phyloP scores from a whole-genome alignment of 495 filamentous ascomycete genomes.

The Achaetomiella virescens region DNA sequence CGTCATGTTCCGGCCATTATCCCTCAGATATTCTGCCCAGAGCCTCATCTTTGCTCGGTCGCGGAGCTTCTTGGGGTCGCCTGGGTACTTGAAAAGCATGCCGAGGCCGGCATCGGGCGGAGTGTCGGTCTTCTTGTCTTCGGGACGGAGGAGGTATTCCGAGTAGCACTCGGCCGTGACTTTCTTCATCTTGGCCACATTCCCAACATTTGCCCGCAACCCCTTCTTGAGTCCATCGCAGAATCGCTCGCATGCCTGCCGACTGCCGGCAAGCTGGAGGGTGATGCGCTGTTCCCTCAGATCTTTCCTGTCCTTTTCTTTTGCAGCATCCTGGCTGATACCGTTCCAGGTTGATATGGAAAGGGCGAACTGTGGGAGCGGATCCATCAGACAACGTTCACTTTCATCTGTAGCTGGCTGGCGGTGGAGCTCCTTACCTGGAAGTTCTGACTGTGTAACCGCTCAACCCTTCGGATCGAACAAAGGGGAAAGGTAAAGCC shows the following conservation, averaged over 20 bases:
- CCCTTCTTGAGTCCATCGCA: constrained; percentile 92
- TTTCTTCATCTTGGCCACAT: constrained; percentile 71
- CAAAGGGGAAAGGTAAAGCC: constrained; percentile 95
- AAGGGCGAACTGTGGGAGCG: constrained; percentile 62
- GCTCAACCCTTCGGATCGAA: constrained; percentile 83
- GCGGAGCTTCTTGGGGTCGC: constrained; percentile 88
- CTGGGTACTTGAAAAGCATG: constrained; percentile 89
- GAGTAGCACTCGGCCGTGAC: constrained; percentile 84
- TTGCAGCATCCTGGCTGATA: constrained; percentile 43
- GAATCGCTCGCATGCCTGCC: constrained; percentile 86
- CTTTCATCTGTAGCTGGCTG: neutral
- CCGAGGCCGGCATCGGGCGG: constrained; percentile 89
- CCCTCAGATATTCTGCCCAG: constrained; percentile 93
- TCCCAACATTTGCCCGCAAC: constrained; percentile 74
- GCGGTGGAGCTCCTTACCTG: constrained; percentile 36
- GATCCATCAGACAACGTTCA: neutral
- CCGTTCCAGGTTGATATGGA: constrained; percentile 97
- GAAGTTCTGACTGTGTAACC: constrained; percentile 81
- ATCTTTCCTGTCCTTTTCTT: constrained; percentile 46
- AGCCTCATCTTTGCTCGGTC: constrained; percentile 96
- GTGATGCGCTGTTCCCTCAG: constrained; percentile 72
- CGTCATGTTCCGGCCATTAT: constrained; percentile 90
- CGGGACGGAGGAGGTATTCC: constrained; percentile 72
- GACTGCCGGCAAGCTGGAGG: constrained; percentile 79
- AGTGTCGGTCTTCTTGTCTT: constrained; percentile 49